phyloP scores from a whole-genome alignment of 2,329 filamentous ascomycete genomes.

The Sporothrix sp. region DNA sequence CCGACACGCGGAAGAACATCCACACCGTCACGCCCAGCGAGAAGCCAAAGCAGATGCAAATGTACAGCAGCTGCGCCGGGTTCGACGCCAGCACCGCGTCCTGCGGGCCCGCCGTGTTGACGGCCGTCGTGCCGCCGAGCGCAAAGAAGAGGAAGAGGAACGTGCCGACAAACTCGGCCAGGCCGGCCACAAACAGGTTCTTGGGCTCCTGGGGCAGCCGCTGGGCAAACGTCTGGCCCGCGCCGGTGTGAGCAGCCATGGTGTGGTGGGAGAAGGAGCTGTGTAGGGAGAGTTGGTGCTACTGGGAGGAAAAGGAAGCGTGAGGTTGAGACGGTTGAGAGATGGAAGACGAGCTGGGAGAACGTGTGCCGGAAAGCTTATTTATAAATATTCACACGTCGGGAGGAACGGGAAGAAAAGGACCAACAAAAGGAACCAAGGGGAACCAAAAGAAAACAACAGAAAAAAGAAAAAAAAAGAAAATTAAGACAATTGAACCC shows the following conservation, averaged over 20 bases:
- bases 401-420: background rate
- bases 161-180: conserved; percentile 44
- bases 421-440: background rate
- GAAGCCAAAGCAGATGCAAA: conserved; percentile 40
- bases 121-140: conserved; percentile 22
- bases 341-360: background rate
- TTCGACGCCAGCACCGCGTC: conserved; percentile 18
- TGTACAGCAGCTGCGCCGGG: conserved; percentile 35
- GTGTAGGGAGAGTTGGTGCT: background rate
- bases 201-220: conserved; percentile 15
- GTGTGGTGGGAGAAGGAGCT: background rate
- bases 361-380: background rate
- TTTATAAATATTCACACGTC: background rate
- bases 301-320: background rate
- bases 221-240: conserved; percentile 8
- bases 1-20: conserved; percentile 46
- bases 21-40: conserved; percentile 45
- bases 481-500: too few species aligned
- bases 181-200: conserved; percentile 32
- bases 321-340: background rate
- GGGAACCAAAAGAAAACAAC: background rate
- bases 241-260: conserved; percentile 3
- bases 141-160: conserved; percentile 41
- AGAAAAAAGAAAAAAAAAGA: too few species aligned
- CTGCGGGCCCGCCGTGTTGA: conserved; percentile 19